Percentiles rank a stretch among this genome's conserved stretches.
These are phyloP conservation scores for Backusella parvicylindrica DNA, from an alignment of 192 early-diverging fungal species.

Conservation along the genomic window DNA sequence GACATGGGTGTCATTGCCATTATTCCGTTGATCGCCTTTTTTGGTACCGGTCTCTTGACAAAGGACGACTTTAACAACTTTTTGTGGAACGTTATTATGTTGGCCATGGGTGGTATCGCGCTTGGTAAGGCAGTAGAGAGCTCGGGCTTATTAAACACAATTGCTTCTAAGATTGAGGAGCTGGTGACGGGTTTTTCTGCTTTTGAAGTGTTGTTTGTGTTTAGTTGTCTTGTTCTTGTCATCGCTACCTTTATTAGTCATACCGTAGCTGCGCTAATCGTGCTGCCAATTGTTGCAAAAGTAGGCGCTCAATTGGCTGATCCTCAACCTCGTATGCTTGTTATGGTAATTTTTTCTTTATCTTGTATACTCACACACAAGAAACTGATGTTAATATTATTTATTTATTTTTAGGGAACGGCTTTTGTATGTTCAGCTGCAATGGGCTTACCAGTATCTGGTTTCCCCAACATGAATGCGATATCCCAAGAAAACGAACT, in stretches of 20 bases:
- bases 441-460: constrained; percentile 90
- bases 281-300: constrained; percentile 90
- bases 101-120: constrained; percentile 95
- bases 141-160: constrained; percentile 76
- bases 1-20: constrained; percentile 97
- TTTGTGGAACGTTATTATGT: constrained; percentile 85
- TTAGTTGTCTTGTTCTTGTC: constrained; percentile 76
- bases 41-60: constrained; percentile 83
- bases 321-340: constrained; percentile 73
- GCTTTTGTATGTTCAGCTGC: constrained; percentile 87
- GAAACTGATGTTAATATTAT: constrained; percentile 17
- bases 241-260: constrained; percentile 93
- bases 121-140: constrained; percentile 90
- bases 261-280: constrained; percentile 93
- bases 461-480: constrained; percentile 98
- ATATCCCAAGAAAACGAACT: constrained; percentile 87
- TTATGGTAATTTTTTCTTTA: constrained; percentile 52
- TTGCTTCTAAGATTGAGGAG: constrained; percentile 67
- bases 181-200: constrained; percentile 62
- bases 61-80: constrained; percentile 98
- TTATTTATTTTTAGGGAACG: constrained; percentile 39
- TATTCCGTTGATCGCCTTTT: constrained; percentile 85
- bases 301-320: constrained; percentile 80
- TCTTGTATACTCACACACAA: too few species aligned
- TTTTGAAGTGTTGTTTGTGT: constrained; percentile 71